Evolutionary conservation across 2,329 filamentous ascomycete species (phyloP).

Genomic region (Colletotrichum musicola): DNA sequence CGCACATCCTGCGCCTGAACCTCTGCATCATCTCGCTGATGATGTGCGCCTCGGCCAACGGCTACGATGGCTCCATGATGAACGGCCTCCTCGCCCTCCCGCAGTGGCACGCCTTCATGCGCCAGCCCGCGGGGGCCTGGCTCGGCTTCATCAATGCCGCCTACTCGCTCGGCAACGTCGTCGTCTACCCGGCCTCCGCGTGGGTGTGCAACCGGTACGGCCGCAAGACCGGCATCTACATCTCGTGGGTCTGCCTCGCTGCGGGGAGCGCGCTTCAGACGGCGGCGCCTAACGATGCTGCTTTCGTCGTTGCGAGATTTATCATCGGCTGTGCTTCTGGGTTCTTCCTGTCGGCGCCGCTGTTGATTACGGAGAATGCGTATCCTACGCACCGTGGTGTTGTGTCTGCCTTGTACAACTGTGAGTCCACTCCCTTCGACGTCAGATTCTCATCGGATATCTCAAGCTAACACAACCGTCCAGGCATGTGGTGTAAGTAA

Average conservation of each 20-base stretch:
- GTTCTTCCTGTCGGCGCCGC: conserved; percentile 46
- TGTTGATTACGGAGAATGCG: conserved; percentile 51
- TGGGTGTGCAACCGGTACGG: conserved; percentile 46
- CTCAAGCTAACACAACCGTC: conserved; percentile 22
- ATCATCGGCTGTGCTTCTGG: conserved; percentile 49
- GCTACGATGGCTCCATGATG: conserved; percentile 57
- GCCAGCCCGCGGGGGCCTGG: conserved; percentile 49
- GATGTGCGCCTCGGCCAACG: conserved; percentile 51
- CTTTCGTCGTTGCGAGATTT: conserved; percentile 50
- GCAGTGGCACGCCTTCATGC: conserved; percentile 57
- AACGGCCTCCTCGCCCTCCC: conserved; percentile 58
- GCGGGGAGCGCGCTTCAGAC: conserved; percentile 43
- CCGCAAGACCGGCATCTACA: conserved; percentile 31
- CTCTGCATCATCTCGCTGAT: conserved; percentile 51
- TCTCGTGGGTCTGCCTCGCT: conserved; percentile 1
- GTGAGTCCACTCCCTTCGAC: background rate
- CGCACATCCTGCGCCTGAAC: conserved; percentile 59
- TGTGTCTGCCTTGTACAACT: conserved; percentile 24
- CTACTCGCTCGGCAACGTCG: conserved; percentile 54
- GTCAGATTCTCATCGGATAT: background rate
- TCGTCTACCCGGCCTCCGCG: conserved; percentile 46
- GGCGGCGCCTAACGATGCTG: conserved; percentile 39
- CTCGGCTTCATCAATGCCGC: conserved; percentile 54
- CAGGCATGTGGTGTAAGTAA: conserved; percentile 46
- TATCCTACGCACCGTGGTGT: conserved; percentile 45